Evolutionary conservation across 2,329 filamentous ascomycete genomes (phyloP), one percentile per base, ranked within the genome.

Genomic region (Colletotrichum tabaci): DNA sequence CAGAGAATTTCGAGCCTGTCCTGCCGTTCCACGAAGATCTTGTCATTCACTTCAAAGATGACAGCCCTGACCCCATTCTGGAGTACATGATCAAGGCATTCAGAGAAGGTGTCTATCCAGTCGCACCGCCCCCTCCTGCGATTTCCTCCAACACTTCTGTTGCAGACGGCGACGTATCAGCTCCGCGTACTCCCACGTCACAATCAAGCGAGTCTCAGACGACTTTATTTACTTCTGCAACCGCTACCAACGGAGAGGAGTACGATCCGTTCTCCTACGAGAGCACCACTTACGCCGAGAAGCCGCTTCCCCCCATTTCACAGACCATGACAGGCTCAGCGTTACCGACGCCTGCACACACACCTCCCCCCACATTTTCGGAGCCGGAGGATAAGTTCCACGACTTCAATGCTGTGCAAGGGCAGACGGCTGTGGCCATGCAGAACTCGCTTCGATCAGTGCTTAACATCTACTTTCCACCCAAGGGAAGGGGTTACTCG

Each of bases 361-460:
- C 85, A 4, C 83, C 85, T 9, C 80, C 84, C 0, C 81, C 82
- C 3, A 69, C 65, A 18, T 56, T 75, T n/a, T 74, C 73, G 75
- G 73, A 76, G 50, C n/a, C 60, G 8, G 79, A 81, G 26, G 81
- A 80, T 42, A 84, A 79, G 66, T 85, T 90, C 55, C 82, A 85
- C 70, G 84, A 85, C 8, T 83, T 90, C 63, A 76, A 79, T 13
- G 80, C 83, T 2, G 77, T 77, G 3, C 76, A 79, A 21, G 80
- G 81, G 30, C 82, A 85, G 67, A 88, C 86, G 3, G 85, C 88
- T 1, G 83, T 90, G 4, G 81, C 82, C 0, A 80, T 89, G 7
- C 90, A 92, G 73, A 90, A 91, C 75, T 84, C 85, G 0, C 78
- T 92, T 18, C 85, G 90, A 3, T 84, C 84, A 18, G 78, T 90